Base-by-base conservation (phyloP, 148 eudicot species). In the Pharnaceum exiguum region DNA sequence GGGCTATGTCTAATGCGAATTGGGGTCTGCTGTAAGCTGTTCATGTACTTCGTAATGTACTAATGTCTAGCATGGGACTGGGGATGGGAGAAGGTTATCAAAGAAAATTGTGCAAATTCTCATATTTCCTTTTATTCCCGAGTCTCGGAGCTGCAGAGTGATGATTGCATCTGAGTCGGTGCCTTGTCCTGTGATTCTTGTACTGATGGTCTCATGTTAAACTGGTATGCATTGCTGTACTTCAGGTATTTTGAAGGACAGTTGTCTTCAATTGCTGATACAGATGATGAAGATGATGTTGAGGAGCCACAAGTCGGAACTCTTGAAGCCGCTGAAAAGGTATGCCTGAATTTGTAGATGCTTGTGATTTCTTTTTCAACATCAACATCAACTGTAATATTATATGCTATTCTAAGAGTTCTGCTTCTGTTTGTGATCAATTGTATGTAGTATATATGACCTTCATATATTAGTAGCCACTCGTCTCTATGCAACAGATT, bases 181-280 rank as follows among this genome's bases (percentile, higher is more conserved):
- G 23, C 18, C 29, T 13, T 28, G 2, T 5, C 9, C 12, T 54
- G 60, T n/a, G 25, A 17, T n/a, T n/a, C n/a, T n/a, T n/a, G n/a
- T n/a, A n/a, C n/a, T n/a, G n/a, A n/a, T n/a, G n/a, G n/a, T n/a
- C n/a, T n/a, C n/a, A n/a, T n/a, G n/a, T n/a, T n/a, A n/a, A n/a
- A n/a, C n/a, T n/a, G n/a, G n/a, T n/a, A n/a, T n/a, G n/a, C 22
- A 37, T 70, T 25, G 4, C 42, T 35, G 53, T 51, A 27, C 12
- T 54, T 51, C 67, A 94, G 99, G 89, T 94, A 85, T 69, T 94
- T 79, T 71, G 91, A 89, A 74, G 99, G 99, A 52, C 86, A 80
- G 45, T 69, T 86, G 63, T 67, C 91, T 49, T 61, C 80, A 46
- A 64, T 84, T 12, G 78, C 91, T 37, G 99, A 94, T 71, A 38